Conservation (phyloP, 805 yeast genomes). For the Ogataea dorogensis region DNA sequence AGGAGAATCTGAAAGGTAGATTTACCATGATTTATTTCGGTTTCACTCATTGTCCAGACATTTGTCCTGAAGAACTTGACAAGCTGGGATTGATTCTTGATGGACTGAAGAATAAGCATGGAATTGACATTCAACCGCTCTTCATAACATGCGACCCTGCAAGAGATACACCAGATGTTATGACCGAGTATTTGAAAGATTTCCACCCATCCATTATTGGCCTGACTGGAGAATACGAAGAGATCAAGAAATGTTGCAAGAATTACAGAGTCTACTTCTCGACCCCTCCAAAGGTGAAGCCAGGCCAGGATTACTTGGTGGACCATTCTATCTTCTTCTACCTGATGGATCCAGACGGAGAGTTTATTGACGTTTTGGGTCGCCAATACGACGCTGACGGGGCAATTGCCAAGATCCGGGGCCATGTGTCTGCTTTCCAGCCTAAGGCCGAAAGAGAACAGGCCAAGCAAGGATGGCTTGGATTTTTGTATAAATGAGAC, state of each 20-base stretch:
- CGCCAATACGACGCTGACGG: conserved; percentile 79
- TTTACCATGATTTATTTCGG: conserved; percentile 93
- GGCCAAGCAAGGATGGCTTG: conserved; percentile 59
- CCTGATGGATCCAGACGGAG: conserved; percentile 97
- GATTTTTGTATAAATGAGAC: conserved; percentile 49
- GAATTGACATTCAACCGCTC: conserved; percentile 72
- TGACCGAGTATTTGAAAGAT: conserved; percentile 79
- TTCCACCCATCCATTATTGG: conserved; percentile 91
- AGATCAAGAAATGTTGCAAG: conserved; percentile 81
- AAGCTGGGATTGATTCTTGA: conserved; percentile 75
- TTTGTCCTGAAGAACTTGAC: conserved; percentile 97
- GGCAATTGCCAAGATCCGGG: conserved; percentile 73
- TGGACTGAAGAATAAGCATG: conserved; percentile 52
- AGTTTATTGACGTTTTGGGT: conserved; percentile 91
- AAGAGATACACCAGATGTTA: conserved; percentile 83
- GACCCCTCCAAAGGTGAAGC: conserved; percentile 92
- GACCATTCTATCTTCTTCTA: conserved; percentile 98
- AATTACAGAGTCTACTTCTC: conserved; percentile 92
- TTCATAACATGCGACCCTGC: conserved; percentile 98
- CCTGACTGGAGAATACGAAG: conserved; percentile 86
- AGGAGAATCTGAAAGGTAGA: conserved; percentile 70
- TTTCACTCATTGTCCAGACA: conserved; percentile 96
- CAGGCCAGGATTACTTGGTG: conserved; percentile 94
- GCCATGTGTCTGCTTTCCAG: conserved; percentile 70
- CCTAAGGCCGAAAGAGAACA: conserved; percentile 70